These are phyloP conservation scores for Chamaenerion angustifolium DNA, from an alignment of 345 rosid species.

Conservation along the genomic window DNA sequence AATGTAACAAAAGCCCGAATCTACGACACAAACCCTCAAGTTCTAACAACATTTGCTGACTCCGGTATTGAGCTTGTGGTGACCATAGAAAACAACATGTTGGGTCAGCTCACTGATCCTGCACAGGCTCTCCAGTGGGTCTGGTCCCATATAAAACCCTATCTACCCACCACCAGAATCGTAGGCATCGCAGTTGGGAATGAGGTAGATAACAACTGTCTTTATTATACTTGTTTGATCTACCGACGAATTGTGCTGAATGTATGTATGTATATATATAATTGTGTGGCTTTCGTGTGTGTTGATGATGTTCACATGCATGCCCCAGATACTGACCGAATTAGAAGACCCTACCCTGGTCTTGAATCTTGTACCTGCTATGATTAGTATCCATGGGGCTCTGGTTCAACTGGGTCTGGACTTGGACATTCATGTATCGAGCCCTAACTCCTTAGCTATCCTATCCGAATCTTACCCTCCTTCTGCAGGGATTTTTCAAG, in stretches of 20 bases:
- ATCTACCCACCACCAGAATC: conserved; percentile 50
- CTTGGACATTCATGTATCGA: conserved; percentile 58
- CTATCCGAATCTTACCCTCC: conserved; percentile 77
- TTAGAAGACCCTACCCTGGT: conserved; percentile 30
- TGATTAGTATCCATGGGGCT: conserved; percentile 56
- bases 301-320: too few relatives aligned
- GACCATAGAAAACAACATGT: conserved; percentile 65
- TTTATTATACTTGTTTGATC: too few relatives aligned
- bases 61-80: conserved; percentile 62
- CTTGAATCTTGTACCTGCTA: conserved; percentile 60
- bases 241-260: too few relatives aligned
- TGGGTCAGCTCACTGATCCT: conserved; percentile 41
- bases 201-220: conserved; percentile 4
- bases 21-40: conserved; percentile 75
- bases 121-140: conserved; percentile 82
- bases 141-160: conserved; percentile 50
- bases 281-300: too few relatives aligned
- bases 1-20: conserved; percentile 60
- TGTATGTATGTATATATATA: too few relatives aligned
- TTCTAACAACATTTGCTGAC: conserved; percentile 60
- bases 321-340: conserved; percentile 44
- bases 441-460: conserved; percentile 60
- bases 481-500: conserved; percentile 69
- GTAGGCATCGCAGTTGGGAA: conserved; percentile 72
- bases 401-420: conserved; percentile 10